A percentile compares a stretch with the other conserved stretches of the same genome.
phyloP scores from a whole-genome alignment of 2,329 filamentous ascomycete species.

The Plenodomus tracheiphilus region DNA sequence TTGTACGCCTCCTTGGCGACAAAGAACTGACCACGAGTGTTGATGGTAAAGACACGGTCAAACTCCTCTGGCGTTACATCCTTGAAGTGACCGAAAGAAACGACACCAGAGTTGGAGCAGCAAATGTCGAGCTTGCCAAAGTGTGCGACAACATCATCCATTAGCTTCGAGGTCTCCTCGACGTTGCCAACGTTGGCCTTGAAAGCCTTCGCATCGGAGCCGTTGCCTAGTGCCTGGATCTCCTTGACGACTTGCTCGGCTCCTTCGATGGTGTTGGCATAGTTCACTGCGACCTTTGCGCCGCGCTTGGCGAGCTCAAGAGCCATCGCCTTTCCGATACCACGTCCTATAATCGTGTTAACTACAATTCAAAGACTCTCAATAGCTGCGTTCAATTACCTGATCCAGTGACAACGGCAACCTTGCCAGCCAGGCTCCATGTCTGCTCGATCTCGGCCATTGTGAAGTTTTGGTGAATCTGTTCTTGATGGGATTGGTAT shows the following conservation, averaged over 20 bases:
- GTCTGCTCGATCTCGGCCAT: constrained; percentile 49
- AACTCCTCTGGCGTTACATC: constrained; percentile 59
- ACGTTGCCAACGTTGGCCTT: constrained; percentile 70
- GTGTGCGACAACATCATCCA: constrained; percentile 63
- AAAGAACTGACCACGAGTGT: constrained; percentile 67
- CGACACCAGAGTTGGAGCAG: constrained; percentile 68
- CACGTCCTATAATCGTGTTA: constrained; percentile 54
- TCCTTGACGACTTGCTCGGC: constrained; percentile 67
- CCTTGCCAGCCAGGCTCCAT: constrained; percentile 58
- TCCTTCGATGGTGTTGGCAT: constrained; percentile 65
- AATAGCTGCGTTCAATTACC: constrained; percentile 35
- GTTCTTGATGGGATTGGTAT: constrained; percentile 11
- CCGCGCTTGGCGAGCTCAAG: constrained; percentile 67
- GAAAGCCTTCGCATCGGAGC: constrained; percentile 65
- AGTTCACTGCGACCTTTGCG: constrained; percentile 69
- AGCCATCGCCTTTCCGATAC: constrained; percentile 69
- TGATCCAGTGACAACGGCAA: constrained; percentile 58
- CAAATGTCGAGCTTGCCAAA: constrained; percentile 72
- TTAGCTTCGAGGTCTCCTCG: constrained; percentile 64
- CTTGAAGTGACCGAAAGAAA: constrained; percentile 58
- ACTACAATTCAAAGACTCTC: not conserved
- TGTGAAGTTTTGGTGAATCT: constrained; percentile 30
- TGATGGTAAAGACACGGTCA: constrained; percentile 63
- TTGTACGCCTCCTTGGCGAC: constrained; percentile 61
- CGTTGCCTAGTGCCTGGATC: constrained; percentile 64